These are phyloP conservation scores for Physcomitrium patens DNA, from an alignment of 225 moss, liverwort and hornwort genomes.

Conservation along the genomic window DNA sequence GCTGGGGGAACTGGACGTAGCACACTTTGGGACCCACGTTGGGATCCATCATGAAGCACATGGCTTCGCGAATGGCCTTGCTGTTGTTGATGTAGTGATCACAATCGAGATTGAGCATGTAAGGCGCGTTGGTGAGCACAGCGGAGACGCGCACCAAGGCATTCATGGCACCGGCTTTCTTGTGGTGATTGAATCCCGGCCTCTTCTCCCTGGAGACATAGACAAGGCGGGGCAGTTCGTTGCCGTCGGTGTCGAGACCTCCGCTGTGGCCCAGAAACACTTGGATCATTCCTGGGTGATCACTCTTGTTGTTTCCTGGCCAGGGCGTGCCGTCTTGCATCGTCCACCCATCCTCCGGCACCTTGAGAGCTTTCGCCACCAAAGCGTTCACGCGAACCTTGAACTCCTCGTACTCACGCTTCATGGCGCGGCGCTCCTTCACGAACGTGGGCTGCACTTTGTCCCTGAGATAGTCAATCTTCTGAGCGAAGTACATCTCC, in stretches of 20 bases:
- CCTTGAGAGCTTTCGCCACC: constrained; percentile 85
- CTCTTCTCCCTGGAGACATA: constrained; percentile 95
- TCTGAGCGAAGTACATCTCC: constrained; percentile 92
- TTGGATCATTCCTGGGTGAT: constrained; percentile 98
- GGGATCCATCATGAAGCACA: constrained; percentile 99
- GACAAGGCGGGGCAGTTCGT: constrained; percentile 90
- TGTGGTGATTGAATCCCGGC: constrained; percentile 94
- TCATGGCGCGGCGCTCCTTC: constrained; percentile 93
- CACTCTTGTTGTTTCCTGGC: constrained; percentile 91
- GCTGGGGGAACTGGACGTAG: constrained; percentile 95
- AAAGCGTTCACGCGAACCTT: constrained; percentile 92
- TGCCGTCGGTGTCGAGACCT: constrained; percentile 89
- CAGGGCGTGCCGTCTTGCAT: constrained; percentile 99
- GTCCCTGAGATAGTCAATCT: constrained; percentile 92
- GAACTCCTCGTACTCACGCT: constrained; percentile 97
- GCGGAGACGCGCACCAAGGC: constrained; percentile 85
- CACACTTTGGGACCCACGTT: constrained; percentile 85
- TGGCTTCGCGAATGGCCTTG: constrained; percentile 86
- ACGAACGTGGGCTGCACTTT: constrained; percentile 97
- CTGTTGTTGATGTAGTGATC: constrained; percentile 99
- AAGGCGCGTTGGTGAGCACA: constrained; percentile 90
- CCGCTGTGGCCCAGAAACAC: constrained; percentile 93
- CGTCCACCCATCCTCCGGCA: constrained; percentile 97
- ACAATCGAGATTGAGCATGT: constrained; percentile 95
- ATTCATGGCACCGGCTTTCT: constrained; percentile 99